A percentile compares a stretch with the other conserved stretches of the same genome.
These are phyloP conservation scores for Blepharisma japonicum DNA, from an alignment of 73 alveolate genomes.

Conservation along the genomic window DNA sequence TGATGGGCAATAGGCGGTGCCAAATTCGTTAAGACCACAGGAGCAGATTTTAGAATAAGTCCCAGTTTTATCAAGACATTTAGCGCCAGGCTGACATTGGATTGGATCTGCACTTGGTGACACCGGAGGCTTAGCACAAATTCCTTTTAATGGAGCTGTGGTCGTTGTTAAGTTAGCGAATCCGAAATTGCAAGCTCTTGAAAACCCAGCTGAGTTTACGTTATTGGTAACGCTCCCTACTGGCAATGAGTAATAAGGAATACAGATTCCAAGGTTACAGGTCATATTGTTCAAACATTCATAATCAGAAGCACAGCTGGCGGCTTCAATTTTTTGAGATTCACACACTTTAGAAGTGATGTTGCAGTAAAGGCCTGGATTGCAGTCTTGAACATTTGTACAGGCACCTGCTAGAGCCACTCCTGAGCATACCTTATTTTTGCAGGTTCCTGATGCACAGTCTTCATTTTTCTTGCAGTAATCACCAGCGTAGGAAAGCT, in stretches of 20 bases:
- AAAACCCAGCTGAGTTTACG: neutral
- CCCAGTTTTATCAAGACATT: neutral
- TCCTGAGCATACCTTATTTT: neutral
- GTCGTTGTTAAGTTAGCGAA: neutral
- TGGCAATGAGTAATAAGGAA: constrained; percentile 5
- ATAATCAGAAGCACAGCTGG: neutral
- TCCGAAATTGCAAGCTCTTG: neutral
- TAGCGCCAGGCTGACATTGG: neutral
- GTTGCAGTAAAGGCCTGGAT: constrained; percentile 15
- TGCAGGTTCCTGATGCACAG: constrained; percentile 9
- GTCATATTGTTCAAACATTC: neutral
- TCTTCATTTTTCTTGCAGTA: neutral
- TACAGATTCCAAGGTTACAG: neutral
- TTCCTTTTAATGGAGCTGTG: neutral
- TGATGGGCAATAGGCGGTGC: constrained; percentile 1
- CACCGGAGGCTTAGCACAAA: constrained; percentile 1
- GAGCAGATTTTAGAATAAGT: neutral
- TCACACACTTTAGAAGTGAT: neutral
- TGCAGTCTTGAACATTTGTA: neutral
- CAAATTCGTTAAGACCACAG: neutral
- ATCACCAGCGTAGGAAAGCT: neutral
- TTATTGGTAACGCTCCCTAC: neutral
- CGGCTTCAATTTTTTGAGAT: neutral
- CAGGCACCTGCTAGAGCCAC: neutral
- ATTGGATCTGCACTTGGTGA: no score